Base-by-base conservation (phyloP, 176 grass and related monocot genomes). In the Carex pumila region DNA sequence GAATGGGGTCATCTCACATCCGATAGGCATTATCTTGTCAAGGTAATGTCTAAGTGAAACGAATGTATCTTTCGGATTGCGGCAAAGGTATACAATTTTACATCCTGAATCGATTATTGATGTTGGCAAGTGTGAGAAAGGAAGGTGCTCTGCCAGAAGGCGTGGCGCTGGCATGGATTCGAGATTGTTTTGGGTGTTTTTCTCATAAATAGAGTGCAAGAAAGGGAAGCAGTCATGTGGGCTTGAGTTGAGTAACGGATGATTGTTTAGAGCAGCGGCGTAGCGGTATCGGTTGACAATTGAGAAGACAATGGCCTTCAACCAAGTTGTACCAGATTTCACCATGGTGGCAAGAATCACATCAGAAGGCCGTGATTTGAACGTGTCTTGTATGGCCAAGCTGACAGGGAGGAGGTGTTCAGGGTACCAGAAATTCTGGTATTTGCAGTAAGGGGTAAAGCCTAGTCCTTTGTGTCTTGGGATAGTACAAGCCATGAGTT, bases 311-410 rank as follows among this genome's bases (percentile, higher is more conserved):
- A 94, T 83, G 0, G 90, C 87, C 70, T 94, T 94, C 54, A 91
- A 81, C 92, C 90, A 94, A 37, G 87, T 94, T 18, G 87, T 86
- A 79, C 89, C 89, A 47, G 85, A 84, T 66, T 91, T 94, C 56
- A 54, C 79, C 5, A 80, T 62, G 81, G 87, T 91, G 57, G 87
- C 81, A 19, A 91, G 87, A 80, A 94, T 18, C 60, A 94, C 34
- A 68, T 94, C 88, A 37, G 72, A 64, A 13, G 87, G 85, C 9
- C 84, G 60, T 53, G 90, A 62, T 54, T 59, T 25, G 89, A 94
- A 94, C 3, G 61, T 57, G 60, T 78, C 65, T 21, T 84, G 74
- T 19, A 60, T 31, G 81, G 84, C 82, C 8, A 91, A 59, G 55
- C 32, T 71, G 61, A 58, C 31, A 13, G 75, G 22, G 55, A 91